Evolutionary conservation across 2,329 filamentous ascomycete genomes (phyloP), one percentile per base, ranked within the genome.

Genomic region (Lachnellula willkommii): DNA sequence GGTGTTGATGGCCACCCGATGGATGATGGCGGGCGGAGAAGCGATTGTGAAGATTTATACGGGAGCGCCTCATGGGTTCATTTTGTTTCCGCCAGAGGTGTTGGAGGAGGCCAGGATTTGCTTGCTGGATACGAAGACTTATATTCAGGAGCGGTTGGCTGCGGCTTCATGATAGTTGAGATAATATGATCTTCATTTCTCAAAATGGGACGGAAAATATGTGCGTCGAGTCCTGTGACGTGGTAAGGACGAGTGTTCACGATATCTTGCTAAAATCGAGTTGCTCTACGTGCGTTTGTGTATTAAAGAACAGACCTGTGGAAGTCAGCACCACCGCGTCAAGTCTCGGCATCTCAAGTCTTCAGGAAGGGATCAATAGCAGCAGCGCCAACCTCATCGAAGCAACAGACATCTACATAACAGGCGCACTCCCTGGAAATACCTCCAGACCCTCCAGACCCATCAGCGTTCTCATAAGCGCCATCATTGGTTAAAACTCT

Each of bases 11-110:
- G 71, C 72, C 4, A 68, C 72, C 2, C 81, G 80, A 68, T 83
- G 80, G 80, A 64, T 68, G 62, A 77, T 77, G 66, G 72, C 70
- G 59, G 79, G 79, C 2, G 74, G 73, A 5, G 76, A 80, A 65
- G 72, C 73, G 0, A 68, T 80, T 2, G 68, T 81, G 2, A 83
- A 78, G 68, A 70, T 82, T 15, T 80, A 75, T 63, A 74, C 75
- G n/a, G 79, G 80, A 0, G 78, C 75, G 8, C 72, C 77, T 17
- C 81, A 83, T 71, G 79, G 74, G 0, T 83, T 80, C 59, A 74
- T 67, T 49, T 47, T 39, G 5, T 63, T 66, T 48, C 51, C 60
- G 2, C 5, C 8, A 1, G 47, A 58, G 32, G 28, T 50, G 15
- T 49, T 64, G 42, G 60, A 61, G 28, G 63, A 62, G 51, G 60